Base-by-base conservation (phyloP, 2,329 filamentous ascomycete species). In the Dryadomyces quercus-mongolicae region DNA sequence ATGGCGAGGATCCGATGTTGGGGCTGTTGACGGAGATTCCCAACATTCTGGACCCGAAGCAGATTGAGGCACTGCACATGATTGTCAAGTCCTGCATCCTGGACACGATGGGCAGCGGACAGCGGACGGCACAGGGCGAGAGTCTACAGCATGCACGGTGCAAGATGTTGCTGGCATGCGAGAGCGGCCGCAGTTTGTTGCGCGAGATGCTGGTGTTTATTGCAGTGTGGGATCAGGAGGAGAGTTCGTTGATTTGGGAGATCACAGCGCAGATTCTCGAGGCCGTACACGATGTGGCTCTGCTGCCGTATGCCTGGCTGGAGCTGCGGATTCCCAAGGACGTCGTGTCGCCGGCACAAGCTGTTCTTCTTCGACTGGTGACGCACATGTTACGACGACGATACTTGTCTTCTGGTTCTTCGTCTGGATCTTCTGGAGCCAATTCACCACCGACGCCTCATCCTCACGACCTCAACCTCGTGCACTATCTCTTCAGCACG, bases 211-310 rank as follows among this genome's bases (percentile, higher is more conserved):
- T 97, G 46, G 94, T 97, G 56, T 96, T 96, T 66, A 95, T 96
- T 58, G 92, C 92, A 5, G 91, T 95, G 9, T 97, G 92, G 92
- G 92, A 96, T 65, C 84, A 96, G 62, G 86, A 89, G 44, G 91
- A 97, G 66, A 85, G 92, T 57, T 90, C 94, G 57, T 81, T 95
- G 42, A 95, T 96, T 64, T 96, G 95, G 73, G 92, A 95, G 67
- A 88, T 96, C 67, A 96, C 94, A 68, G 86, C 90, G 47, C 91
- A 96, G 68, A 95, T 97, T 57, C 88, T 96, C 70, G 88, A 95
- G 65, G 88, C 92, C 0, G 87, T 96, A 49, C 82, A 96, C 51
- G 85, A 91, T 60, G 94, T 89, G 60, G 89, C 88, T 1, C 74
- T 97, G 31, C 85, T 96, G 66, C 91, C 91, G 0, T 94, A 93